Base-by-base conservation (phyloP, 305 asterid species). In the Andrographis paniculata region DNA sequence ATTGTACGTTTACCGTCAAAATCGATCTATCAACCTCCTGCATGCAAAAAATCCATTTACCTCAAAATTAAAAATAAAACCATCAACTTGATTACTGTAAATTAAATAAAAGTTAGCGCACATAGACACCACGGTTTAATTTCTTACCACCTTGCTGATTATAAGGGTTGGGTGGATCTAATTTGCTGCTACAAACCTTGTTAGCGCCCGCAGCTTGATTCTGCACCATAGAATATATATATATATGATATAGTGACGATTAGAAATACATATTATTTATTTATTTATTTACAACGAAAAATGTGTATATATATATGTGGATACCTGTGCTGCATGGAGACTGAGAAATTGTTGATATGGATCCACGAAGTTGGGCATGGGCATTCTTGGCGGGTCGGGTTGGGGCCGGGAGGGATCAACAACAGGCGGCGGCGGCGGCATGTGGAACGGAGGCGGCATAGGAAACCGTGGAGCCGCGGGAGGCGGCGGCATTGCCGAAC, bases 321-420 rank as follows among this genome's bases (percentile, higher is more conserved):
- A 42, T 2, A 69, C 27, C 44, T 70, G 96, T 24, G 69, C 41
- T 33, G 62, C 84, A 6, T 73, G 95, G 47, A 73, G 64, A 46
- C 81, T 64, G 44, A 68, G 56, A 57, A 55, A 73, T 45, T 81
- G 94, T 33, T 81, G 95, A 68, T 79, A 75, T 1, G 87, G 78
- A 56, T 79, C 80, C 13, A 49, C 44, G 50, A 66, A 71, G 50
- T 55, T 74, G 17, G 75, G 73, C 65, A 68, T 56, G 22, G 53
- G 59, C 21, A 66, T 68, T 50, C 7, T 21, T 59, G 72, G 54
- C 54, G 68, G 24, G 85, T 23, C n/a, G 14, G 69, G 60, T 35
- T 75, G 84, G 17, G 53, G 22, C 59, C 85, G 60, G 8, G 85
- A 64, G 28, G 75, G 72, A 56, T 68, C 79, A 2, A 76, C 48